These are phyloP conservation scores for Daldinia sp. DNA, from an alignment of 2,329 filamentous ascomycete genomes.

Conservation along the genomic window DNA sequence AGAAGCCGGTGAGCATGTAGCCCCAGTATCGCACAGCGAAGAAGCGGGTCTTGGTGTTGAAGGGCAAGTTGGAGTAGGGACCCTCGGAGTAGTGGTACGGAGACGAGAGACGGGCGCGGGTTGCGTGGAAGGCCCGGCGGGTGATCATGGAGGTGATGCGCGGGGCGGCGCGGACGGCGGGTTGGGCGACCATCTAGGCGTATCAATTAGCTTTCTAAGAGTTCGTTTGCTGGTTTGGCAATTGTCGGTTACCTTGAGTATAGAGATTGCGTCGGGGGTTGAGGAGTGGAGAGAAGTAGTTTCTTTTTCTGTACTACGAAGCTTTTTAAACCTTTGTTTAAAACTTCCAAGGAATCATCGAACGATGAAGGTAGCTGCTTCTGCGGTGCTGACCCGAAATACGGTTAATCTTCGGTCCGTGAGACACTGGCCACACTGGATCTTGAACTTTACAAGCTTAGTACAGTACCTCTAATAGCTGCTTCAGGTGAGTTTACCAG, in stretches of 20 bases:
- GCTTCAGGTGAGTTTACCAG: too few species aligned
- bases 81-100: conserved; percentile 99
- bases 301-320: conserved; percentile 10
- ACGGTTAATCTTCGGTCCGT: conserved; percentile 32
- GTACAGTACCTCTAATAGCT: too few species aligned
- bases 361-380: conserved; percentile 31
- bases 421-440: background rate
- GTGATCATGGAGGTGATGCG: conserved; percentile 73
- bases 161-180: conserved; percentile 68
- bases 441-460: too few species aligned
- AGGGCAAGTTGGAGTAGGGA: conserved; percentile 92
- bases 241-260: conserved; percentile 34
- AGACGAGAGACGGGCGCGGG: conserved; percentile 82
- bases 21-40: conserved; percentile 86
- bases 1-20: conserved; percentile 68
- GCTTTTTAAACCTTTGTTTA: background rate
- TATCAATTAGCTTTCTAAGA: conserved; percentile 53
- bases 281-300: conserved; percentile 30
- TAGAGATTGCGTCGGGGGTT: conserved; percentile 13
- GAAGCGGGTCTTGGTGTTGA: conserved; percentile 91
- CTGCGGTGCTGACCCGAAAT: background rate
- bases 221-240: background rate
- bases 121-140: conserved; percentile 94
- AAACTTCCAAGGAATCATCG: conserved; percentile 32
- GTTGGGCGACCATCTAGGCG: conserved; percentile 78